phyloP scores from a whole-genome alignment of 108 stramenopile species.

The Pseudonitzschia multiseries region DNA sequence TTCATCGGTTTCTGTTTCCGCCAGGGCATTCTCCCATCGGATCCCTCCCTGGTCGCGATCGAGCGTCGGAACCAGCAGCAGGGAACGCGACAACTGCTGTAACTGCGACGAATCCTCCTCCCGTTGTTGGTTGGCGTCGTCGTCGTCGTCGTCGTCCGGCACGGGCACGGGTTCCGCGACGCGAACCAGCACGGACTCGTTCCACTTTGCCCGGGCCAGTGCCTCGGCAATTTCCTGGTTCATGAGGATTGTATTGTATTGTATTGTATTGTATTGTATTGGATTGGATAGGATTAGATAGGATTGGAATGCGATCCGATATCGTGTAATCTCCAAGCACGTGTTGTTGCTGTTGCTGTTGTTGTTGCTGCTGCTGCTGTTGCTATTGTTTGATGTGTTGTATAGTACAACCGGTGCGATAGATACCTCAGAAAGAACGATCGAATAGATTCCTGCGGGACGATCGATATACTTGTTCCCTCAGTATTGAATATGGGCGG shows the following conservation, averaged over 20 bases:
- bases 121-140: not conserved
- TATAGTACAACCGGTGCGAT: no score
- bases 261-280: no score
- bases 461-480: no score
- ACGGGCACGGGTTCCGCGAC: constrained; percentile 20
- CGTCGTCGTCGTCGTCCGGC: constrained; percentile 3
- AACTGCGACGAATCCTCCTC: not conserved
- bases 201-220: constrained; percentile 56
- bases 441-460: no score
- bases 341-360: no score
- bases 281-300: no score
- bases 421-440: no score
- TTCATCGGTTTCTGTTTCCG: not conserved
- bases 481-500: no score
- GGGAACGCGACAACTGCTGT: constrained; percentile 19
- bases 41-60: constrained; percentile 73
- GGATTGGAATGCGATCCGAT: not conserved
- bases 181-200: constrained; percentile 58
- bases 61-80: constrained; percentile 60
- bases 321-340: no score
- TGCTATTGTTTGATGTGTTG: no score
- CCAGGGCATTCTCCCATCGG: constrained; percentile 45
- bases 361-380: no score
- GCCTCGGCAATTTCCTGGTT: constrained; percentile 36
- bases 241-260: no score